A percentile compares a stretch with the other conserved stretches of the same genome.
These are phyloP conservation scores for Kitagawia praeruptora DNA, from an alignment of 129 eudicot genomes.

Conservation along the genomic window DNA sequence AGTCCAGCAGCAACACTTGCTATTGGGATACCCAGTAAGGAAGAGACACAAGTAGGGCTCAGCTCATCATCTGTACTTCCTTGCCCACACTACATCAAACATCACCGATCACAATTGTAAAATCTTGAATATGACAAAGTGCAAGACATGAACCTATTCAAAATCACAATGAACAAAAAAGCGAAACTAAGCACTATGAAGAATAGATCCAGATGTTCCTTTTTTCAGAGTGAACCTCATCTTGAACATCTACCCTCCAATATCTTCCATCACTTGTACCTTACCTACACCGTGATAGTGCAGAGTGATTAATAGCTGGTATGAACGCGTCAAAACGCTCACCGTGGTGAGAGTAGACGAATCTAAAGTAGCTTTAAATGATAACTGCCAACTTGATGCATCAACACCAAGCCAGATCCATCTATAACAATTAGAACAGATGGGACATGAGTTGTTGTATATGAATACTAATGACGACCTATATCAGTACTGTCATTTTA, in stretches of 20 bases:
- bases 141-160: background rate
- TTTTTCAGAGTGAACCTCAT: conserved; percentile 39
- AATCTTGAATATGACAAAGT: background rate
- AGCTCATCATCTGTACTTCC: conserved; percentile 94
- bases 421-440: conserved; percentile 2
- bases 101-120: conserved; percentile 17
- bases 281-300: conserved; percentile 46
- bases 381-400: conserved; percentile 6
- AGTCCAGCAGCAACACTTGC: conserved; percentile 83
- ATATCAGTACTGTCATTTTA: background rate
- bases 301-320: conserved; percentile 25
- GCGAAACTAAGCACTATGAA: conserved; percentile 7
- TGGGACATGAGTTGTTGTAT: background rate
- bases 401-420: background rate
- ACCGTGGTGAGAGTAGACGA: background rate
- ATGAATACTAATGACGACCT: background rate
- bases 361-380: background rate
- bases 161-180: conserved; percentile 10
- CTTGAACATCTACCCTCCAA: conserved; percentile 53
- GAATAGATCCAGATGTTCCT: conserved; percentile 22
- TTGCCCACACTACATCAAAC: conserved; percentile 80
- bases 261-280: conserved; percentile 48
- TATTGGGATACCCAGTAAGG: conserved; percentile 74
- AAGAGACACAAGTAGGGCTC: conserved; percentile 82
- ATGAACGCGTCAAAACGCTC: background rate